Percentiles rank a stretch among this genome's conserved stretches.
phyloP scores from a whole-genome alignment of 306 rosid species.

The Mucuna pruriens region DNA sequence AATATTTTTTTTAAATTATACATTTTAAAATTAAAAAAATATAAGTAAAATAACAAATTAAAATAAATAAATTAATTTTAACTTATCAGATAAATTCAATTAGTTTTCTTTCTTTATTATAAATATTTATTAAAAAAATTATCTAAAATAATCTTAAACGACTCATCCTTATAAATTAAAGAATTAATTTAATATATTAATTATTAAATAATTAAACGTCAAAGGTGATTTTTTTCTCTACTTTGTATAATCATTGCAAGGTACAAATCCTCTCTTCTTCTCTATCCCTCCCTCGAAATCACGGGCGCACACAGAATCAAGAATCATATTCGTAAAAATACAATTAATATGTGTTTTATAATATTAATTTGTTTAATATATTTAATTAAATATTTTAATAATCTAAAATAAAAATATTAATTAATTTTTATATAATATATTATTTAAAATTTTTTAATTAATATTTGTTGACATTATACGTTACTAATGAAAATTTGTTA shows the following conservation, averaged over 20 bases:
- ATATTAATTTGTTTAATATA: too few relatives aligned
- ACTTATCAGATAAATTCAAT: background rate
- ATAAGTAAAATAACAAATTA: background rate
- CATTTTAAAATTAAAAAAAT: too few relatives aligned
- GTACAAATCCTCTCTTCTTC: background rate
- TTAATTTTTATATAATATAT: background rate
- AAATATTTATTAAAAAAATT: background rate
- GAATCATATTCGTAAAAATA: background rate
- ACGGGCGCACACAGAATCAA: background rate
- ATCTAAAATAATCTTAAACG: background rate
- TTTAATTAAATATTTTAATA: too few relatives aligned
- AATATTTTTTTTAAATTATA: too few relatives aligned
- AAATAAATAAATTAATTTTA: background rate
- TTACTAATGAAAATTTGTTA: too few relatives aligned
- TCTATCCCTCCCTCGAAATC: background rate
- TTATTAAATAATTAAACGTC: background rate
- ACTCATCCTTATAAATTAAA: background rate
- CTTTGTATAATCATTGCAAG: too few relatives aligned
- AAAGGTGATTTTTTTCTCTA: too few relatives aligned
- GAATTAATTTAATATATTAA: background rate
- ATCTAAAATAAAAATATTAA: too few relatives aligned
- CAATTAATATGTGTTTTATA: background rate
- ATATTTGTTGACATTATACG: too few relatives aligned
- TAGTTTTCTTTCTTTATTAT: background rate
- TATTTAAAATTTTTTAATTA: too few relatives aligned